phyloP scores from a whole-genome alignment of 257 asterid species.

The Euphrasia confusa region DNA sequence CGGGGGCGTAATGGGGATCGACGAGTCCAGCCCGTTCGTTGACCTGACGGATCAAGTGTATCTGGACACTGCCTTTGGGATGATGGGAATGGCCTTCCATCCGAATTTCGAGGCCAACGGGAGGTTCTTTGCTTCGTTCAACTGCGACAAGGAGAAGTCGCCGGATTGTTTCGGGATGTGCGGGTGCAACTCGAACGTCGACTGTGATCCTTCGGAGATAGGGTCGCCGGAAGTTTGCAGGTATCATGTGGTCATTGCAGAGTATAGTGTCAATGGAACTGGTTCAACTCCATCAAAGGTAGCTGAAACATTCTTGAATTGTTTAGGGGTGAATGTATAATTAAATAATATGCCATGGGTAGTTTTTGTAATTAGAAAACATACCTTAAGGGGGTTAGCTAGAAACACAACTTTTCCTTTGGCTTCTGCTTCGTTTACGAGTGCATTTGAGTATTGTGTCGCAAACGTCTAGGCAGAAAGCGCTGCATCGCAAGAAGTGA shows the following conservation, averaged over 20 bases:
- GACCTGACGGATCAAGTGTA: constrained; percentile 82
- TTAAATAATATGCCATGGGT: no score
- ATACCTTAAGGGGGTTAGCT: no score
- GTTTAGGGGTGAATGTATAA: no score
- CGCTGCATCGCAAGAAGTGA: constrained; percentile 57
- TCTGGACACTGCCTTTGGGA: constrained; percentile 60
- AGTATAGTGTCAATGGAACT: constrained; percentile 76
- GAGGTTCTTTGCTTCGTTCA: constrained; percentile 85
- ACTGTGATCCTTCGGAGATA: constrained; percentile 78
- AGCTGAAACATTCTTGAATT: no score
- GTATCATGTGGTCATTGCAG: constrained; percentile 62
- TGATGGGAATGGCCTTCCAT: constrained; percentile 98
- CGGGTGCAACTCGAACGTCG: constrained; percentile 81
- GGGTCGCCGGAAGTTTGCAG: constrained; percentile 51
- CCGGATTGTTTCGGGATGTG: constrained; percentile 76
- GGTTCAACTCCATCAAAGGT: constrained; percentile 67
- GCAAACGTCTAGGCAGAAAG: constrained; percentile 41
- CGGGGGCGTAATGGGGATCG: constrained; percentile 51
- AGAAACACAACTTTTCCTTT: no score
- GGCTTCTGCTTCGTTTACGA: background rate
- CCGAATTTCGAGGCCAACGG: constrained; percentile 71
- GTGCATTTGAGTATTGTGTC: constrained; percentile 1
- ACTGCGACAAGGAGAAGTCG: constrained; percentile 68
- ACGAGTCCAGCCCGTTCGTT: constrained; percentile 71
- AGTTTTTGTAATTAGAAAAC: no score